phyloP scores from a whole-genome alignment of 441 rosid species.

The Croton setiger region DNA sequence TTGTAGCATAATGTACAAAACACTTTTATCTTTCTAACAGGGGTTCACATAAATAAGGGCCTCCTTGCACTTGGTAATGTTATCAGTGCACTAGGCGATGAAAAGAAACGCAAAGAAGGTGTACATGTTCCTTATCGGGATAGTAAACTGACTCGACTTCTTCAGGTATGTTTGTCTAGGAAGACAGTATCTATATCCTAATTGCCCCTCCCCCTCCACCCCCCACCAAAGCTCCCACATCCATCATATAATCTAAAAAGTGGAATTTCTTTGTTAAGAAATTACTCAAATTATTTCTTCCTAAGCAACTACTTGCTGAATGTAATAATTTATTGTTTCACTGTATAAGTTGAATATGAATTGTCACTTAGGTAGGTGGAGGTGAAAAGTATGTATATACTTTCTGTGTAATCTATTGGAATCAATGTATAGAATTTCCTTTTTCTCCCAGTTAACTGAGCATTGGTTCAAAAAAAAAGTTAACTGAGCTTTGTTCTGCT shows the following conservation, averaged over 20 bases:
- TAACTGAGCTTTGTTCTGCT: not conserved
- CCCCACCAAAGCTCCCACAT: too few species aligned
- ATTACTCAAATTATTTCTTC: not conserved
- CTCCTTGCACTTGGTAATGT: constrained; percentile 99
- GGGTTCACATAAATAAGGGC: constrained; percentile 96
- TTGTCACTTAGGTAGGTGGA: not conserved
- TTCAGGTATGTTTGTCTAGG: constrained; percentile 60
- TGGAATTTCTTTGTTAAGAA: not conserved
- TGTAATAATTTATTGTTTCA: constrained; percentile 1
- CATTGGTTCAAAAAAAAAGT: too few species aligned
- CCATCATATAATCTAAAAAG: not conserved
- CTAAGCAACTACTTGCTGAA: not conserved
- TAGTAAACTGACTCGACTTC: constrained; percentile 95
- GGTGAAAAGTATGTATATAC: not conserved
- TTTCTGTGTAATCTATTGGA: not conserved
- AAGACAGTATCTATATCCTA: not conserved
- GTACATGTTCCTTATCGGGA: constrained; percentile 95
- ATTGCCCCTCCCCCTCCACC: not conserved
- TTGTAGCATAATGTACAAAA: constrained; percentile 20
- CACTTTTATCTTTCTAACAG: constrained; percentile 40
- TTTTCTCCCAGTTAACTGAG: not conserved
- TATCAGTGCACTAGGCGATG: constrained; percentile 98
- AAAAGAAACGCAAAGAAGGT: constrained; percentile 95
- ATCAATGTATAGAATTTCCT: too few species aligned
- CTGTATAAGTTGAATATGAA: not conserved